These are phyloP conservation scores for Psilocybe subaeruginosa DNA, from an alignment of 768 basidiomycete species.

Conservation along the genomic window DNA sequence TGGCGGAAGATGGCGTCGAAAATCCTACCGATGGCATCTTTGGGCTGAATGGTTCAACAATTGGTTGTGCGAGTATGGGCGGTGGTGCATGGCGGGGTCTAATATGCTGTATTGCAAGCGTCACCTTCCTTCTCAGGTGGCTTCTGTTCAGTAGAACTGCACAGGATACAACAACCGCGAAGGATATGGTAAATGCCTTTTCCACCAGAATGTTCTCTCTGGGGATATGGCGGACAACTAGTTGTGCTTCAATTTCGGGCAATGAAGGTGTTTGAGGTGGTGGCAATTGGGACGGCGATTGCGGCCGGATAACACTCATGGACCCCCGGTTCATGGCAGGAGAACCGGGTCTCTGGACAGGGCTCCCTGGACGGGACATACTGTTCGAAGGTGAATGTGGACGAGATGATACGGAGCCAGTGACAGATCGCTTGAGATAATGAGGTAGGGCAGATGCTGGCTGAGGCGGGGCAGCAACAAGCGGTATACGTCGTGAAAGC, in stretches of 20 bases:
- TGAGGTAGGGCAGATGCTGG: conserved; percentile 76
- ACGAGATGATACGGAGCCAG: conserved; percentile 45
- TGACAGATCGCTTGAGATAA: conserved; percentile 65
- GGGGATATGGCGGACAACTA: conserved; percentile 55
- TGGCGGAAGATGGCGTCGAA: conserved; percentile 52
- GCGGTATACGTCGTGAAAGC: conserved; percentile 80
- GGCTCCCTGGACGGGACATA: conserved; percentile 36
- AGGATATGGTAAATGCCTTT: conserved; percentile 60
- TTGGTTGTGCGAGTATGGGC: conserved; percentile 20
- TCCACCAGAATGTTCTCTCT: conserved; percentile 48
- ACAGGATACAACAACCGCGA: conserved; percentile 56
- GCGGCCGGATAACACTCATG: conserved; percentile 36
- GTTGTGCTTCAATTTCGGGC: conserved; percentile 57
- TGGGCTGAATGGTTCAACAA: conserved; percentile 32
- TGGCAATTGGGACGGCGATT: conserved; percentile 32
- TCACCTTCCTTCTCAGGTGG: conserved; percentile 40
- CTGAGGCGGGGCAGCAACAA: conserved; percentile 42
- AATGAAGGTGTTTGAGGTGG: conserved; percentile 19
- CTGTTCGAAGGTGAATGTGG: conserved; percentile 61
- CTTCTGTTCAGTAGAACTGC: conserved; percentile 36
- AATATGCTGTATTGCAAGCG: conserved; percentile 70
- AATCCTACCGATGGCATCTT: conserved; percentile 51
- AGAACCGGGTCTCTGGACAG: conserved; percentile 56
- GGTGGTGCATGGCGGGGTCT: conserved; percentile 39
- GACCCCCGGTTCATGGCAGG: conserved; percentile 48